phyloP scores from a whole-genome alignment of 345 rosid species.

The Mercurialis annua region DNA sequence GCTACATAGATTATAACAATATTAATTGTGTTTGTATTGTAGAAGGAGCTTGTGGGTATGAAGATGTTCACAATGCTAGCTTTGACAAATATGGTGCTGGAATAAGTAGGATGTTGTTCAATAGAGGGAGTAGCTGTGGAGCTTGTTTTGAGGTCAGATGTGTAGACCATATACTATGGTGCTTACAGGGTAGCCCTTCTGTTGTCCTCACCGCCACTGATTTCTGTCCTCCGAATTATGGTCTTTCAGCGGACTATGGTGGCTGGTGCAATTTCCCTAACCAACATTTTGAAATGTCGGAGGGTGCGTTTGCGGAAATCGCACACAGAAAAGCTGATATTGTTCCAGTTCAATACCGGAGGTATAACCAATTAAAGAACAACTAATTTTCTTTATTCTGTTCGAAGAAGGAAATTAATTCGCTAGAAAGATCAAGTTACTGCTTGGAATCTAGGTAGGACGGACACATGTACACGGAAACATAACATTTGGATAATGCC shows the following conservation, averaged over 20 bases:
- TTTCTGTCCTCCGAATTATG: slow-evolving; percentile 89
- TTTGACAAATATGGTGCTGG: slow-evolving; percentile 77
- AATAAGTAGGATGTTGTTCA: slow-evolving; percentile 71
- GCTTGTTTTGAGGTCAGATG: slow-evolving; percentile 88
- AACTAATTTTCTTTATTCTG: too few relatives aligned
- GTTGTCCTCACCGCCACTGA: slow-evolving; percentile 83
- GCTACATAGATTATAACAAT: too few relatives aligned
- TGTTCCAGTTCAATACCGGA: slow-evolving; percentile 75
- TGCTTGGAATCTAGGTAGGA: too few relatives aligned
- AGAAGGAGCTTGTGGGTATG: slow-evolving; percentile 97
- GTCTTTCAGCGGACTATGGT: slow-evolving; percentile 74
- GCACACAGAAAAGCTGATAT: slow-evolving; percentile 63
- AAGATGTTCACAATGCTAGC: slow-evolving; percentile 64
- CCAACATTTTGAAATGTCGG: slow-evolving; percentile 86
- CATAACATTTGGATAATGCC: too few relatives aligned
- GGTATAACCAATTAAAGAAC: slow-evolving; percentile 25
- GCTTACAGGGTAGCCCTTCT: slow-evolving; percentile 79
- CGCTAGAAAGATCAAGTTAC: neutral
- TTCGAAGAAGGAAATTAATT: too few relatives aligned
- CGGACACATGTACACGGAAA: too few relatives aligned
- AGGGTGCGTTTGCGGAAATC: slow-evolving; percentile 79
- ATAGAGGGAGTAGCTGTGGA: slow-evolving; percentile 81
- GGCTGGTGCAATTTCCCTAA: slow-evolving; percentile 96
- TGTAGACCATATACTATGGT: slow-evolving; percentile 83
- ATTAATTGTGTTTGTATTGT: slow-evolving; percentile 25